Percentiles rank a stretch among this genome's conserved stretches.
Conservation (phyloP, 331 rosid species). For the Pyrus hybrid region DNA sequence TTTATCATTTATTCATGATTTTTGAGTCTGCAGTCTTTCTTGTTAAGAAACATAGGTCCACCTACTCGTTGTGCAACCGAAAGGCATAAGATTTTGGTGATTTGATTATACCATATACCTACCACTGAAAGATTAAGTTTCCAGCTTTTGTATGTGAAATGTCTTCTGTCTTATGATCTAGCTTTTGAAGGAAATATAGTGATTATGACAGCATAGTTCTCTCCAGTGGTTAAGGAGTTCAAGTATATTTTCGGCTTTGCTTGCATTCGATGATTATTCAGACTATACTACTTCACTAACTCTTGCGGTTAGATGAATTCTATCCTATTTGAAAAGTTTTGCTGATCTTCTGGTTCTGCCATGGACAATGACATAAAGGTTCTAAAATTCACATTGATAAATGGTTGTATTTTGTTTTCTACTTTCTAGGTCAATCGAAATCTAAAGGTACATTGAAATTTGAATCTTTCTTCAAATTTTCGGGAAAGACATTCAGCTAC, state of each 20-base stretch:
- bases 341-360: background rate
- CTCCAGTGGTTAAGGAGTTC: background rate
- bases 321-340: background rate
- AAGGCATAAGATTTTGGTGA: background rate
- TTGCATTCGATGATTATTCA: background rate
- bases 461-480: constrained; percentile 70
- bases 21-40: background rate
- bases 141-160: background rate
- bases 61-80: background rate
- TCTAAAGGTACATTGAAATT: constrained; percentile 40
- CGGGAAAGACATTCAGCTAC: constrained; percentile 76
- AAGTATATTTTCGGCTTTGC: background rate
- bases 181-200: background rate
- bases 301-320: background rate
- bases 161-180: background rate
- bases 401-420: constrained; percentile 9
- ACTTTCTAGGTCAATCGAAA: constrained; percentile 48
- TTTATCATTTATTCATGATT: background rate
- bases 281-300: background rate
- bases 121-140: background rate
- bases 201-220: background rate
- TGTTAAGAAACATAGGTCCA: background rate
- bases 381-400: background rate
- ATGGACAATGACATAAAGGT: background rate
- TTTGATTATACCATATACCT: background rate